Conservation (phyloP, 2,329 filamentous ascomycete genomes). For the Byssoonygena ceratinophila region DNA sequence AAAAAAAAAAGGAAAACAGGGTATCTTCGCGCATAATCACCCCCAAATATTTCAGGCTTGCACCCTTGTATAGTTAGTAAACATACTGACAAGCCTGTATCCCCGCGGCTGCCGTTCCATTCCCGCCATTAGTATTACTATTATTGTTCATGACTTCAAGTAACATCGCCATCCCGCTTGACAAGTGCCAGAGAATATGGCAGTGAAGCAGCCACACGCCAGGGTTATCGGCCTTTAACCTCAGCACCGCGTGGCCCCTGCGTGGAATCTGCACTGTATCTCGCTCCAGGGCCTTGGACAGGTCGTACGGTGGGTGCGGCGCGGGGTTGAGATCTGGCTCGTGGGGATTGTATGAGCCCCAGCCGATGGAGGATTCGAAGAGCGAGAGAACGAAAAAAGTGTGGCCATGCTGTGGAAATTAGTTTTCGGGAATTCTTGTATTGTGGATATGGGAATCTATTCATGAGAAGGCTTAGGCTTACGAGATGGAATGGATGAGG, state of each 20-base stretch:
- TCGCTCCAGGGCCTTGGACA: slow-evolving; percentile 14
- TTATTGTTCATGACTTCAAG: slow-evolving; percentile 25
- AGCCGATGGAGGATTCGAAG: slow-evolving; percentile 25
- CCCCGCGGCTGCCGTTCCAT: neutral
- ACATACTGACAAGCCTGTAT: slow-evolving; percentile 7
- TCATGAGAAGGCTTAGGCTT: too few species aligned
- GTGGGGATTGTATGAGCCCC: slow-evolving; percentile 33
- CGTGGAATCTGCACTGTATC: slow-evolving; percentile 27
- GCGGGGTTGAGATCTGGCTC: slow-evolving; percentile 10
- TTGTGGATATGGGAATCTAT: too few species aligned
- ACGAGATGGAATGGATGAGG: slow-evolving; percentile 43
- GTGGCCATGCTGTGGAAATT: slow-evolving; percentile 28
- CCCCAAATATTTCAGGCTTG: too few species aligned
- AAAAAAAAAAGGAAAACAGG: slow-evolving; percentile 14
- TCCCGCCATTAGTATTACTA: slow-evolving; percentile 4
- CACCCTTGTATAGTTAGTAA: too few species aligned
- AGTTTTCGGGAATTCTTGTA: too few species aligned
- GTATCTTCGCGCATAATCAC: neutral
- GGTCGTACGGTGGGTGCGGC: slow-evolving; percentile 12
- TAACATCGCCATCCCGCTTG: slow-evolving; percentile 37
- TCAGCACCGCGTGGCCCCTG: slow-evolving; percentile 41
- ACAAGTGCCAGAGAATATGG: slow-evolving; percentile 50
- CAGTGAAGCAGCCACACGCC: slow-evolving; percentile 50
- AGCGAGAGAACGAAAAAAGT: slow-evolving; percentile 28
- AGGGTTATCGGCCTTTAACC: slow-evolving; percentile 44